phyloP scores from a whole-genome alignment of 202 grass and related monocot species.

The Schoenoplectus tabernaemontani region DNA sequence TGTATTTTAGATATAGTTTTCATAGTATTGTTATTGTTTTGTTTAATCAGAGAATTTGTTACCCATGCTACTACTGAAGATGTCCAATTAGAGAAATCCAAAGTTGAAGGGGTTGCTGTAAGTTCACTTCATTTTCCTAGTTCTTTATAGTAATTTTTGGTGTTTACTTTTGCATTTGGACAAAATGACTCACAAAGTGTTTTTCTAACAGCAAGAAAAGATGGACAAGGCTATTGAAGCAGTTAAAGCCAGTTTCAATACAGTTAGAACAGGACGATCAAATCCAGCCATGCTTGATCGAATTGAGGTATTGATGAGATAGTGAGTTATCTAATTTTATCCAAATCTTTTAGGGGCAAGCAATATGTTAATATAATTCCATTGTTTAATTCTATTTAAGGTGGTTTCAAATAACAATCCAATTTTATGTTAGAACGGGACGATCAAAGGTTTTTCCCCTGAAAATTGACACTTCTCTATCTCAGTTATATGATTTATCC shows the following conservation, averaged over 20 bases:
- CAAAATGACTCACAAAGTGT: neutral
- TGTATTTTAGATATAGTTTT: conserved; percentile 17
- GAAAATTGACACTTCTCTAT: neutral
- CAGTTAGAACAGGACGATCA: conserved; percentile 90
- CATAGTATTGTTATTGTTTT: conserved; percentile 30
- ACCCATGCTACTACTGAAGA: conserved; percentile 93
- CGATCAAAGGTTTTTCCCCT: neutral
- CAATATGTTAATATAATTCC: neutral
- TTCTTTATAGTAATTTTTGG: neutral
- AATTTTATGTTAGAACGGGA: neutral
- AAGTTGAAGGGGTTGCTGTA: conserved; percentile 75
- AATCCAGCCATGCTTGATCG: conserved; percentile 93
- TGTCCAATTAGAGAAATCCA: conserved; percentile 78
- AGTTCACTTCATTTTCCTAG: conserved; percentile 19
- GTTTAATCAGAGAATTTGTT: conserved; percentile 62
- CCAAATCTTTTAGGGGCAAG: neutral
- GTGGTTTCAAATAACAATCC: neutral
- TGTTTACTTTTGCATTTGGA: conserved; percentile 4
- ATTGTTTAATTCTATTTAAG: neutral
- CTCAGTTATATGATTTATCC: neutral
- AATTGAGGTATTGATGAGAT: conserved; percentile 50
- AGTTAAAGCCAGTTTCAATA: conserved; percentile 67
- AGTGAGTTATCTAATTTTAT: neutral
- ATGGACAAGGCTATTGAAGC: conserved; percentile 92
- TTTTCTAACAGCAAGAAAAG: conserved; percentile 62